Evolutionary conservation across 106 monocot genomes (phyloP), one percentile per base, ranked within the genome.

Genomic region (Chionographis japonica): DNA sequence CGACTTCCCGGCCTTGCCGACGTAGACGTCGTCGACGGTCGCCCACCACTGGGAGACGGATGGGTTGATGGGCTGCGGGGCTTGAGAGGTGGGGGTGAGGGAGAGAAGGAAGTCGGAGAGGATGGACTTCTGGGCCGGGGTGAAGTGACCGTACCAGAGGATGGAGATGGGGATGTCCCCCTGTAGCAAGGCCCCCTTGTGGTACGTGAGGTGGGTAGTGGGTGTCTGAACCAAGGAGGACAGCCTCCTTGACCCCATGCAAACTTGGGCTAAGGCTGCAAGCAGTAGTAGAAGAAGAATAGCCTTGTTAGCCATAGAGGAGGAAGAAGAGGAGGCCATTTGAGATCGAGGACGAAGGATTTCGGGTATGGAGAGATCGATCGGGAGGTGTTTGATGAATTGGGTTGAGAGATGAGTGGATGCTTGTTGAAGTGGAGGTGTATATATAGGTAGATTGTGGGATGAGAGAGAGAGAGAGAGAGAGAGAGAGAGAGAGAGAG

Each of bases 141-240:
- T 75, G 75, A 86, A 86, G 2, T 42, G 54, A 35, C 86, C 86
- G 38, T 86, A 81, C 86, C 78, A 86, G 12, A 86, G n/a, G 59
- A 86, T 51, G 13, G 81, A 71, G 17, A 79, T 50, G 15, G 78
- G 81, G 54, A 82, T 75, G 61, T 72, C 51, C 4, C 78, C 86
- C 35, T 68, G 68, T 12, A 82, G 78, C 27, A 82, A 38, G 19
- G 61, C 56, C 14, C 75, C 81, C 4, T 71, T 40, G 71, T 86
- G 81, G 86, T 78, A 82, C 12, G 18, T 63, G 16, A 86, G 52
- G 27, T 27, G 27, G 27, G 27, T 27, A 2, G 81, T 40, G 12
- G 50, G 38, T 53, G 74, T 56, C 4, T 72, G 15, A 5, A 56
- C 53, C 53, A 74, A 54, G 42, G 68, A 36, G 11, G 40, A 14